Conservation (phyloP, 805 yeast genomes). For the Yarrowia sp. region DNA sequence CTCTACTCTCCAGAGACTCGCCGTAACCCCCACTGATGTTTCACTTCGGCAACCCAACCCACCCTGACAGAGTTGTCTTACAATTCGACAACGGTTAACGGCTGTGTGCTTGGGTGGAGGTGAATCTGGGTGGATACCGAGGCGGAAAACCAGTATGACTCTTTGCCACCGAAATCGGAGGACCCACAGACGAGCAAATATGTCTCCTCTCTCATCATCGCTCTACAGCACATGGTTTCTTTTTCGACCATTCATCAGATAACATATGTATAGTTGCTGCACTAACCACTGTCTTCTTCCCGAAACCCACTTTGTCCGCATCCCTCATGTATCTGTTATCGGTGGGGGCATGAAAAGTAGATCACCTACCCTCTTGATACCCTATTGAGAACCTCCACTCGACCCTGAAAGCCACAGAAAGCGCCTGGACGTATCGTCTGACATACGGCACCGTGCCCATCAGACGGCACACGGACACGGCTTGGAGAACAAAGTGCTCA, state of each 20-base stretch:
- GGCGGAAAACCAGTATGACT: too few relatives aligned
- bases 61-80: neutral
- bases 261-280: constrained; percentile 9
- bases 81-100: constrained; percentile 2
- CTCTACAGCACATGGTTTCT: neutral
- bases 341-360: neutral
- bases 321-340: constrained; percentile 7
- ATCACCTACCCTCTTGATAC: too few relatives aligned
- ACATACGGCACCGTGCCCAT: neutral
- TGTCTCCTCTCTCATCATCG: neutral
- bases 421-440: neutral
- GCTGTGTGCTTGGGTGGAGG: neutral
- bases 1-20: neutral
- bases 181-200: neutral
- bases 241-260: constrained; percentile 3
- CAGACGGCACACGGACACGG: neutral
- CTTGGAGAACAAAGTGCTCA: neutral
- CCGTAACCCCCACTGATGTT: neutral
- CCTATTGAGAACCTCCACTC: too few relatives aligned
- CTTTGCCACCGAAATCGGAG: too few relatives aligned
- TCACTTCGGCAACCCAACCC: constrained; percentile 6
- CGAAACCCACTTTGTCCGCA: constrained; percentile 12
- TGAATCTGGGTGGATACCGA: too few relatives aligned
- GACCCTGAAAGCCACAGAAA: neutral
- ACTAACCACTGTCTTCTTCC: constrained; percentile 8